Conservation (phyloP, 805 yeast species). For the Saturnispora saitoi region DNA sequence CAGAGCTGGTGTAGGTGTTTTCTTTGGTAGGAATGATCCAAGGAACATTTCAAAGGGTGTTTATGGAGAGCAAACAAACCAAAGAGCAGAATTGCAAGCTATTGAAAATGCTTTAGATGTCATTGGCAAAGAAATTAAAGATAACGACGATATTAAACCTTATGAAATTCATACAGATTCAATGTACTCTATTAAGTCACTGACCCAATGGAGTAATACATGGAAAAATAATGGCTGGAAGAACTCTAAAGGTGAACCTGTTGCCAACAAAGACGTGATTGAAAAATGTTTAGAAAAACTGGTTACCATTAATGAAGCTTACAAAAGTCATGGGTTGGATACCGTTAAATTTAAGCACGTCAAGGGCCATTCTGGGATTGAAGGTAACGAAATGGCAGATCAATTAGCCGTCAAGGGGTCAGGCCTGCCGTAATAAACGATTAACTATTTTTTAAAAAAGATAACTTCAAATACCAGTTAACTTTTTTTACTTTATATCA, state of each 20-base stretch:
- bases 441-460: too few species aligned
- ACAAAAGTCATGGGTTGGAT: conserved; percentile 28
- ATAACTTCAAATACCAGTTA: too few species aligned
- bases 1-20: conserved; percentile 69
- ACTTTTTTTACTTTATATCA: too few species aligned
- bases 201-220: conserved; percentile 46
- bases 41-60: conserved; percentile 51
- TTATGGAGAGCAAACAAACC: conserved; percentile 56
- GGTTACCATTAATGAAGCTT: conserved; percentile 31
- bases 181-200: conserved; percentile 46
- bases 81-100: conserved; percentile 73
- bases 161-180: conserved; percentile 63
- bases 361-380: conserved; percentile 58
- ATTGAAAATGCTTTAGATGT: conserved; percentile 44
- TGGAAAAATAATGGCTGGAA: conserved; percentile 56
- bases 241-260: conserved; percentile 33
- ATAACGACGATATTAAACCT: conserved; percentile 9
- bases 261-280: conserved; percentile 48
- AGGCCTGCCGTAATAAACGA: conserved; percentile 25
- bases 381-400: conserved; percentile 77
- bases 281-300: conserved; percentile 23
- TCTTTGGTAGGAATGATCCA: conserved; percentile 46
- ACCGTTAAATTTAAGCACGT: conserved; percentile 50
- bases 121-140: conserved; percentile 29
- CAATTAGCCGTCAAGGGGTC: conserved; percentile 55